Conservation (phyloP, 208 protist species). For the Jaenimonas drosophilae region DNA sequence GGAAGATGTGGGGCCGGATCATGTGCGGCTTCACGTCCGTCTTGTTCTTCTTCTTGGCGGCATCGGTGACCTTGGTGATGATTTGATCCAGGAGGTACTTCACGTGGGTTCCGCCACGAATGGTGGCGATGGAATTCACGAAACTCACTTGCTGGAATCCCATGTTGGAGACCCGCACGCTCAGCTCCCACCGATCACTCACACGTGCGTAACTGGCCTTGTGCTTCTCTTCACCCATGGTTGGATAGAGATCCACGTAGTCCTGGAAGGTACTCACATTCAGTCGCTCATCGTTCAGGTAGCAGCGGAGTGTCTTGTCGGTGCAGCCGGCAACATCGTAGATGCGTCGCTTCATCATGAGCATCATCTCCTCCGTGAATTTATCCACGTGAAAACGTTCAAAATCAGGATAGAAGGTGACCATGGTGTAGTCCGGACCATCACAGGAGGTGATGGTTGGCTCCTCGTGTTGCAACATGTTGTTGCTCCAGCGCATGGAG, state of each 20-base stretch:
- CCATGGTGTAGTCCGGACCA: constrained; percentile 93
- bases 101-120: constrained; percentile 98
- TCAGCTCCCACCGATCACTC: constrained; percentile 97
- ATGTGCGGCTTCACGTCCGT: constrained; percentile 94
- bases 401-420: constrained; percentile 99
- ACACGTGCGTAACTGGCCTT: constrained; percentile 67
- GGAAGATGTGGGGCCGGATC: constrained; percentile 97
- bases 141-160: constrained; percentile 99
- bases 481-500: constrained; percentile 95
- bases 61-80: constrained; percentile 80
- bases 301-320: constrained; percentile 89
- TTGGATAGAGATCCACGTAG: constrained; percentile 96
- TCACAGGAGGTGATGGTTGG: constrained; percentile 81
- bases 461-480: constrained; percentile 94
- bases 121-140: constrained; percentile 99
- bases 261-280: constrained; percentile 94
- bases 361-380: constrained; percentile 96
- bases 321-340: constrained; percentile 98
- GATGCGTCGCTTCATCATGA: constrained; percentile 95
- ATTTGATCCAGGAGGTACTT: constrained; percentile 97
- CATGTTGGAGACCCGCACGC: constrained; percentile 88
- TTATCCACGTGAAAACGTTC: constrained; percentile 92
- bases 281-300: constrained; percentile 94
- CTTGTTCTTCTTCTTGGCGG: constrained; percentile 96
- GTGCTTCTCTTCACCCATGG: constrained; percentile 77